Base-by-base conservation (phyloP, 176 grass and related monocot genomes). In the Ampelocalamus luodianensis region DNA sequence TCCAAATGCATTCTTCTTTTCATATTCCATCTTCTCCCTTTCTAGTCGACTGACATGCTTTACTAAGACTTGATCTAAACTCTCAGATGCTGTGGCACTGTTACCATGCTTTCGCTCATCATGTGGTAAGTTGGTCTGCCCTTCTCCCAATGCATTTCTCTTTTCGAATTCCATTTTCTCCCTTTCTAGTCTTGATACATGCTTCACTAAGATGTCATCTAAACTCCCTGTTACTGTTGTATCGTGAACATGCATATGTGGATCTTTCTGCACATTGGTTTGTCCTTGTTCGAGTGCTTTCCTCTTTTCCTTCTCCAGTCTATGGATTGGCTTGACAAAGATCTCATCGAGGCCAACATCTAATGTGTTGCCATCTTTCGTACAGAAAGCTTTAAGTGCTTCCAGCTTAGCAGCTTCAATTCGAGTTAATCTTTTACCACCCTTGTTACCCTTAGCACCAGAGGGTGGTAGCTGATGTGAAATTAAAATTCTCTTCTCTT, bases 151-250 rank as follows among this genome's bases (percentile, higher is more conserved):
- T 62, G 44, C 66, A 74, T 69, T 42, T 60, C 76, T 86, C 61
- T 71, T 86, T 88, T 79, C 36, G 45, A 72, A 77, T 45, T 91
- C 87, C 58, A 88, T 70, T 68, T 94, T 94, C 36, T 98, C 96
- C 61, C 20, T 93, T 90, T 98, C 93, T 48, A 95, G 77, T 72
- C 74, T 93, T 42, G 93, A 92, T 15, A 96, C 70, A 77, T 87
- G 91, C 74, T 92, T 95, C 43, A 90, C 90, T 53, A 95, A 69
- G 45, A 90, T 69, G 63, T 89, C 81, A 29, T 90, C 88, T 71
- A 93, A 86, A 55, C 82, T 74, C 38, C 67, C 73, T 42, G 74
- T 5, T 37, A 27, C 56, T 29, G 40, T 10, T 66, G 39, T 44
- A n/a, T 63, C 54, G 51, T 63, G 39, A 68, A 10, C 68, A 81